Evolutionary conservation across 306 rosid genomes (phyloP).

Genomic region (Vicia sativa): DNA sequence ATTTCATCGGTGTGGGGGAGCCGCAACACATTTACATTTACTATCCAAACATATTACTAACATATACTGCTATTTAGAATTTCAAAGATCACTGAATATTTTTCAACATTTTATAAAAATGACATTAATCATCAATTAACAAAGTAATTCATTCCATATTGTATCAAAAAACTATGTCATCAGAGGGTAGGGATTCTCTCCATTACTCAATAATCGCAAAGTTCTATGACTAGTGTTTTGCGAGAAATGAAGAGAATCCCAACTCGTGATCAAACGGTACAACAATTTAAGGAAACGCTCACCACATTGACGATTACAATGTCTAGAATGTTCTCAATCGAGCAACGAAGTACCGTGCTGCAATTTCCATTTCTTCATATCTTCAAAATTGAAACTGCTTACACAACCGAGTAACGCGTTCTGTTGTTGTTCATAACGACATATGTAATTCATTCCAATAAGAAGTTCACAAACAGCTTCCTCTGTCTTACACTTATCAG

Average conservation of each 20-base stretch:
- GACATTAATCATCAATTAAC: slow-evolving; percentile 44
- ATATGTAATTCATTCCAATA: slow-evolving; percentile 88
- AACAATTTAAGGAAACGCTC: slow-evolving; percentile 45
- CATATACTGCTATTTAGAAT: not conserved
- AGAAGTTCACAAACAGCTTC: slow-evolving; percentile 83
- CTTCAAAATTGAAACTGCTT: slow-evolving; percentile 89
- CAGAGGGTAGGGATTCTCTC: too few relatives aligned
- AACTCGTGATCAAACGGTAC: slow-evolving; percentile 18
- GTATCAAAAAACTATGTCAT: slow-evolving; percentile 22
- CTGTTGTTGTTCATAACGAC: slow-evolving; percentile 94
- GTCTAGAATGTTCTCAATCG: slow-evolving; percentile 46
- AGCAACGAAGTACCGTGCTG: slow-evolving; percentile 65
- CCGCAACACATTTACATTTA: not conserved
- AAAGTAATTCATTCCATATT: slow-evolving; percentile 49
- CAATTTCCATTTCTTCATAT: slow-evolving; percentile 85
- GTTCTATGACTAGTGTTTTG: too few relatives aligned
- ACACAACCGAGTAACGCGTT: slow-evolving; percentile 87
- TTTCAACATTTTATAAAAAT: slow-evolving; percentile 36
- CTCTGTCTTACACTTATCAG: slow-evolving; percentile 80
- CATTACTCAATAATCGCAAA: too few relatives aligned
- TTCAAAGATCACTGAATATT: not conserved
- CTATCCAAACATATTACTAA: not conserved
- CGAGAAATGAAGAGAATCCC: too few relatives aligned
- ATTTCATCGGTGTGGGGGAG: not conserved
- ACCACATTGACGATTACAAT: slow-evolving; percentile 43